Conservation (phyloP, 2,329 filamentous ascomycete species). For the Exophiala oligosperma region DNA sequence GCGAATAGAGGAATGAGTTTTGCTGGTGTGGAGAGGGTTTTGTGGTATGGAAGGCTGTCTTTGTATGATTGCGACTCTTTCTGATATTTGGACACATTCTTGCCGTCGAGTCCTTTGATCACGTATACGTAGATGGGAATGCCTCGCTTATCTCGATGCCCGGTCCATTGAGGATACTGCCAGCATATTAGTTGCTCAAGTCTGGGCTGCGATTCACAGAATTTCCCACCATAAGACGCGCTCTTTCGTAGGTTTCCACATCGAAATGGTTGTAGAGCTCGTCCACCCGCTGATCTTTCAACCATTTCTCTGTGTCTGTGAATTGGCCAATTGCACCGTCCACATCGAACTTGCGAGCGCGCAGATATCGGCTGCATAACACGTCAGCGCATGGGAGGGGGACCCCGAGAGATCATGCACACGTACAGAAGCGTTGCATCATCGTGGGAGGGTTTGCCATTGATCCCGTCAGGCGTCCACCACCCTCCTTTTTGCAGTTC, state of each 20-base stretch:
- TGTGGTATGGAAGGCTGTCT: slow-evolving; percentile 52
- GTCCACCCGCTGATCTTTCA: slow-evolving; percentile 74
- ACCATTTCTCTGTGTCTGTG: slow-evolving; percentile 84
- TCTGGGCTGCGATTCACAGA: neutral
- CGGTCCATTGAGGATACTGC: slow-evolving; percentile 76
- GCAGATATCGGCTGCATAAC: slow-evolving; percentile 71
- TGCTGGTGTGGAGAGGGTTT: slow-evolving; percentile 56
- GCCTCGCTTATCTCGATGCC: slow-evolving; percentile 82
- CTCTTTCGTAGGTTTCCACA: slow-evolving; percentile 77
- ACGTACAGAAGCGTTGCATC: slow-evolving; percentile 50
- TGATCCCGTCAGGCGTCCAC: slow-evolving; percentile 40
- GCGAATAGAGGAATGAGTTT: slow-evolving; percentile 86
- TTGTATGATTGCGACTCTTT: slow-evolving; percentile 49
- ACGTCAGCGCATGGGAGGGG: slow-evolving; percentile 12
- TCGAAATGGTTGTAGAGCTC: slow-evolving; percentile 85
- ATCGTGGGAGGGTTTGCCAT: slow-evolving; percentile 44
- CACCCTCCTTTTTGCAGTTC: slow-evolving; percentile 64
- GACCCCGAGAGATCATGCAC: neutral
- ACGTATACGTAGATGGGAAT: slow-evolving; percentile 92
- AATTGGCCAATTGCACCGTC: slow-evolving; percentile 81
- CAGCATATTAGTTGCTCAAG: neutral
- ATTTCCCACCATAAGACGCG: slow-evolving; percentile 63
- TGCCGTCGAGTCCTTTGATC: slow-evolving; percentile 77
- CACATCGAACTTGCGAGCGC: slow-evolving; percentile 78
- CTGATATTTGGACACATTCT: slow-evolving; percentile 78